Evolutionary conservation across 169 alveolate genomes (phyloP), one percentile per base, ranked within the genome.

Genomic region (Plasmodium vinckei): DNA sequence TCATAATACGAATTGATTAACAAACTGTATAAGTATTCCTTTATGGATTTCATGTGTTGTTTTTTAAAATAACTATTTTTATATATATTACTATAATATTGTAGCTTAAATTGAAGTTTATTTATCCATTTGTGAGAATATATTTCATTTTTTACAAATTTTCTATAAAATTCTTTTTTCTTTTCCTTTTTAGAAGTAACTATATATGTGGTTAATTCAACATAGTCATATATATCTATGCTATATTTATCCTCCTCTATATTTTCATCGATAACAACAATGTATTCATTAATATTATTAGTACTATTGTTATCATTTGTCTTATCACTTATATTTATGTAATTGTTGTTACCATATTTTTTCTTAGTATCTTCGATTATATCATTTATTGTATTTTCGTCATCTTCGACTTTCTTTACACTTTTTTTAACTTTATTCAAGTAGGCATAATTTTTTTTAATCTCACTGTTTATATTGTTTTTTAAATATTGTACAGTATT

Each of bases 121-220:
- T 70, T 86, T 33, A 70, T 63, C 91, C 91, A 86, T 21, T 60
- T 68, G 54, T 86, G 87, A 13, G 91, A 46, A 65, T 86, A 86
- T 53, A 86, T 86, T 86, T 86, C 87, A 63, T 86, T 86, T 33
- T 69, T 86, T 60, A 86, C 49, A 73, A 86, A 86, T 46, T 86
- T 68, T 23, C 68, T 42, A 47, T 86, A 86, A 73, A 69, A 86
- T 59, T 68, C 87, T 70, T 72, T 86, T 47, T 59, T 86, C 86
- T 86, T 86, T 70, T 86, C 91, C 46, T 86, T 64, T 51, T 86
- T 86, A 13, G 91, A 70, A 51, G 69, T 59, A 57, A 86, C 91
- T 42, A 86, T 71, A 21, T 86, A 86, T 19, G 91, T 59, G 13
- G 86, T 59, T 59, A 86, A 42, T n/a, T 86, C 91, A 17, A 70